Base-by-base conservation (phyloP, 2,329 filamentous ascomycete species). In the Herpotrichia juniperi region DNA sequence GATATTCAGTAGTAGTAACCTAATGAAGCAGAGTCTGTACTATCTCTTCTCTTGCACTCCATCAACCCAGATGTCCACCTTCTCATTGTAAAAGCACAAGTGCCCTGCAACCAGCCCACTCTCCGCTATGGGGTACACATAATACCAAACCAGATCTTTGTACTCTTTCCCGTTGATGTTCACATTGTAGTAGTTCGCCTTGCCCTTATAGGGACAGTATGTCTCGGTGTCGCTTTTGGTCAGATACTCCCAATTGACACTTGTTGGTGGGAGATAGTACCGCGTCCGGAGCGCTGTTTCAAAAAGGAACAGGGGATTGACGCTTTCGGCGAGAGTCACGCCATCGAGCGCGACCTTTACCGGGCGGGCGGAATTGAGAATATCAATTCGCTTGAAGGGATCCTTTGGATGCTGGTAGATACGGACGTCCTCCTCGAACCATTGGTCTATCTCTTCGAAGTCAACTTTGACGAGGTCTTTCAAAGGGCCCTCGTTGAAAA, bases 81-180 rank as follows among this genome's bases (percentile, higher is more conserved):
- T 86, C 66, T 89, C 87, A 56, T 88, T 87, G 57, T 88, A 88
- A 53, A 88, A 89, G 62, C 85, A 88, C 46, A 87, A 42, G 42
- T 78, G 64, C 1, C 85, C 84, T 1, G 81, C 81, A 53, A 89
- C 75, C 2, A 68, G 71, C 2, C 77, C 79, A 49, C 81, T 82
- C 69, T 89, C 87, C 0, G 75, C 61, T 0, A 80, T 83, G 2
- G 87, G 84, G 10, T 78, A 76, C 14, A 73, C 73, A 50, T 89
- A 89, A 51, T 81, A 87, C 87, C 87, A 89, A 1, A 86, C 77
- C 2, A 85, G 48, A 60, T 88, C 80, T 56, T 78, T 73, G 26
- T 76, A 70, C 49, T 72, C 63, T 19, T 77, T 68, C 0, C 74
- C 80, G 4, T 76, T 68, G 0, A 86, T 57, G 0, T 78, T 76